phyloP scores from a whole-genome alignment of 768 basidiomycete species.

The Suillus hirtellus region DNA sequence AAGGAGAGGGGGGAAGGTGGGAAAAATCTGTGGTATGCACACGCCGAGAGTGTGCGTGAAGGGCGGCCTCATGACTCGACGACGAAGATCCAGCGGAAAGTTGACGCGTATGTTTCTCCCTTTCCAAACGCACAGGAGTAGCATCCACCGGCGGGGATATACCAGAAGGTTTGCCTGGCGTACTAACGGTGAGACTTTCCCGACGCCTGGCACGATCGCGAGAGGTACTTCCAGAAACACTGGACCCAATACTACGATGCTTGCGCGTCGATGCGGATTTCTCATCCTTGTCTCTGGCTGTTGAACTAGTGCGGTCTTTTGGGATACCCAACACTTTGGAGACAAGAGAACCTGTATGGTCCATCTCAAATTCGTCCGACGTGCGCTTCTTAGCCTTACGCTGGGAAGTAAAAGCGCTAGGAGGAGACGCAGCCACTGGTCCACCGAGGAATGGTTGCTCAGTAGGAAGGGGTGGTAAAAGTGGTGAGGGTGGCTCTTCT shows the following conservation, averaged over 20 bases:
- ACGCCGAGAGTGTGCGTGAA: conserved; percentile 53
- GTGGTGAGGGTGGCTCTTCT: conserved; percentile 26
- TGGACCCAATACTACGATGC: conserved; percentile 71
- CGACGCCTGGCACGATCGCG: conserved; percentile 47
- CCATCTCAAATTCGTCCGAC: conserved; percentile 82
- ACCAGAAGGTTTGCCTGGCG: conserved; percentile 36
- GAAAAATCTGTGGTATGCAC: conserved; percentile 79
- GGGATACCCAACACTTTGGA: conserved; percentile 46
- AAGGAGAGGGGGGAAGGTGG: conserved; percentile 88
- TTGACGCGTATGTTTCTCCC: conserved; percentile 58
- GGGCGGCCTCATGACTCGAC: conserved; percentile 50
- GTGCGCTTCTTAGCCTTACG: conserved; percentile 72
- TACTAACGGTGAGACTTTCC: conserved; percentile 45
- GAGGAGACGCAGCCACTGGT: conserved; percentile 43
- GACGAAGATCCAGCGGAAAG: conserved; percentile 68
- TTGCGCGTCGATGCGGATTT: conserved; percentile 52
- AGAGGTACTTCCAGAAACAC: conserved; percentile 39
- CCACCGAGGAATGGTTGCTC: conserved; percentile 32
- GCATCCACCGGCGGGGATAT: conserved; percentile 18
- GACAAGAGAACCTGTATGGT: conserved; percentile 61
- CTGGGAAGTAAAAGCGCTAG: conserved; percentile 60
- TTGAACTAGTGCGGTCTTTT: conserved; percentile 27
- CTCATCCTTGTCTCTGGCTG: conserved; percentile 52
- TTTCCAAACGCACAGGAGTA: conserved; percentile 27
- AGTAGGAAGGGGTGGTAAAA: conserved; percentile 33